Base-by-base conservation (phyloP, 2,329 filamentous ascomycete species). In the Ramularia endophylla region DNA sequence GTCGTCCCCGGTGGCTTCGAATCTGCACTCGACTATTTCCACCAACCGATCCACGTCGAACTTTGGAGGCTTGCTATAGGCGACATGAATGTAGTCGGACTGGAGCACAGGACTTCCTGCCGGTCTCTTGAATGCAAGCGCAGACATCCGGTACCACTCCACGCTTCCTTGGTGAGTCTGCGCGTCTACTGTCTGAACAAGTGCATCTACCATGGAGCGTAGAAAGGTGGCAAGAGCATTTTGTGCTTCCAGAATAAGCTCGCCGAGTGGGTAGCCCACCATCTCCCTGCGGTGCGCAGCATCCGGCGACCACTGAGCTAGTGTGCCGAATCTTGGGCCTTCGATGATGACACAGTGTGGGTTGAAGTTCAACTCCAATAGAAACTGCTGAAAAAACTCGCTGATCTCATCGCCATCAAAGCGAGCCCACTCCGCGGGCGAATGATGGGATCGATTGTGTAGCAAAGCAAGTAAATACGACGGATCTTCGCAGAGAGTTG, bases 191-290 rank as follows among this genome's bases (percentile, higher is more conserved):
- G n/a, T n/a, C n/a, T n/a, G n/a, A n/a, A n/a, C n/a, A n/a, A 58
- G 27, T 11, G 36, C 17, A 2, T 44, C 43, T 5, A 55, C 35
- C 2, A 47, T 20, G 1, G 12, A 12, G 15, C 46, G 43, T 1
- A 58, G 40, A 5, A 54, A 51, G 7, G n/a, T 27, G 18, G 54
- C 31, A 1, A 58, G 29, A n/a, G 15, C 27, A 12, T 43, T 34
- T 28, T 58, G 52, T 1, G 55, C 54, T 27, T 59, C 46, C 9
- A 57, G 25, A 2, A 54, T 25, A 2, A 60, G 34, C 4, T 36
- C 33, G 3, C 43, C 53, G 8, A 50, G 44, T 1, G 56, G 55
- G 33, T 50, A 59, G 8, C 56, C 54, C 2, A 57, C 16, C 8
- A 50, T 43, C 12, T 55, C 46, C n/a, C 17, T 27, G 5, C 46